phyloP scores from a whole-genome alignment of 306 rosid species.

The Adenanthera pavonina region DNA sequence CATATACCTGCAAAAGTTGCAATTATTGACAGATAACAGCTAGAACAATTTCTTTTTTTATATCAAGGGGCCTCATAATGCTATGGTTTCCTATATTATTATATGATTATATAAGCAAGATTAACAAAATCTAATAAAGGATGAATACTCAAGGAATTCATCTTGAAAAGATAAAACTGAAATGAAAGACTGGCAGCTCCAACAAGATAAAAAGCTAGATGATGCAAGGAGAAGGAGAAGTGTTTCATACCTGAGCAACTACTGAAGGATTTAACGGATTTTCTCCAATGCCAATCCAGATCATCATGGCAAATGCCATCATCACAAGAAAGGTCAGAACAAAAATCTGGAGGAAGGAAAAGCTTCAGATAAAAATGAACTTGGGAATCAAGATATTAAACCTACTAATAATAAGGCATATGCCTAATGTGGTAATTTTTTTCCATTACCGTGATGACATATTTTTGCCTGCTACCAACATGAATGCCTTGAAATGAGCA shows the following conservation, averaged over 20 bases:
- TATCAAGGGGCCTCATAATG: background rate
- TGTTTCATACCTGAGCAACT: slow-evolving; percentile 60
- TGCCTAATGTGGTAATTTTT: background rate
- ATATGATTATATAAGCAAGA: background rate
- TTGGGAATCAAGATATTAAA: background rate
- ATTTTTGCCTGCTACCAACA: slow-evolving; percentile 67
- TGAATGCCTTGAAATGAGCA: slow-evolving; percentile 64
- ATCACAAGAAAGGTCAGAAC: slow-evolving; percentile 49
- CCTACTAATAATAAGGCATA: slow-evolving; percentile 5
- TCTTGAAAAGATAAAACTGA: background rate
- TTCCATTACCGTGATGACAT: slow-evolving; percentile 60
- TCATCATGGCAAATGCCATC: slow-evolving; percentile 56
- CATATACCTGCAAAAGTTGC: slow-evolving; percentile 63
- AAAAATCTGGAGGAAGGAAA: slow-evolving; percentile 60
- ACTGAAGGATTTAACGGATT: slow-evolving; percentile 60
- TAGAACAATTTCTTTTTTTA: background rate
- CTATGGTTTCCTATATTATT: background rate
- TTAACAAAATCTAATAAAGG: background rate
- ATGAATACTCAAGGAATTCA: background rate
- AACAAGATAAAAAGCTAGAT: background rate
- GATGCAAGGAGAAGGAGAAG: slow-evolving; percentile 1
- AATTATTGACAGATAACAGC: slow-evolving; percentile 27
- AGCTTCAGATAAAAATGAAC: slow-evolving; percentile 35
- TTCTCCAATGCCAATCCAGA: slow-evolving; percentile 62
- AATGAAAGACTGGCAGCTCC: background rate